phyloP scores from a whole-genome alignment of 1,284 basidiomycete species.

The Tilletia caries region DNA sequence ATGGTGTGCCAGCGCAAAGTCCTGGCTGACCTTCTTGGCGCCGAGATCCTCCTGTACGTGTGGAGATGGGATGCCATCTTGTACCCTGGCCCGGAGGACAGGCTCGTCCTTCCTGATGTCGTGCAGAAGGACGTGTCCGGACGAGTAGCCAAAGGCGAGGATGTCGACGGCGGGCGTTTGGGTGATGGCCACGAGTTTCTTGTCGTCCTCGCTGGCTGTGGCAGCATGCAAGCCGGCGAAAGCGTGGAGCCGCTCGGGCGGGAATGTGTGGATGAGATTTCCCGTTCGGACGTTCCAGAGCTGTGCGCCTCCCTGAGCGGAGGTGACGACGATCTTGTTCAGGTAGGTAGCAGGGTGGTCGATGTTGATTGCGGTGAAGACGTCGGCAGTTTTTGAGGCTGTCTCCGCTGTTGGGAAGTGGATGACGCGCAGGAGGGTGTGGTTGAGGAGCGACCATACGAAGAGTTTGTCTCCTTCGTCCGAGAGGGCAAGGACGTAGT shows the following conservation, averaged over 20 bases:
- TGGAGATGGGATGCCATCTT: conserved; percentile 58
- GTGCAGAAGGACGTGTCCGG: conserved; percentile 81
- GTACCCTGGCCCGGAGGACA: conserved; percentile 53
- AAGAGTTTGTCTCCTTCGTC: conserved; percentile 11
- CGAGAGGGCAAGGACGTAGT: conserved; percentile 1
- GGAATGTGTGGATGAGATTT: conserved; percentile 58
- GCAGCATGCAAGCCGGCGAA: background rate
- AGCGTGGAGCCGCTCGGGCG: background rate
- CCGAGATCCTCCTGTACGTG: conserved; percentile 61
- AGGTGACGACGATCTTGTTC: conserved; percentile 88
- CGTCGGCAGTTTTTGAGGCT: background rate
- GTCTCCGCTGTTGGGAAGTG: conserved; percentile 19
- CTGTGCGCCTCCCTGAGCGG: conserved; percentile 75
- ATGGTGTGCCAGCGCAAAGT: conserved; percentile 55
- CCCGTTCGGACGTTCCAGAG: conserved; percentile 82
- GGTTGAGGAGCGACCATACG: conserved; percentile 13
- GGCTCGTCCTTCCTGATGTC: conserved; percentile 86
- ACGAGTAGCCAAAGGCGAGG: conserved; percentile 81
- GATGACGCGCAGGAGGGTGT: conserved; percentile 27
- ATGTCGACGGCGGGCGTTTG: conserved; percentile 97
- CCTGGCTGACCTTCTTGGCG: conserved; percentile 8
- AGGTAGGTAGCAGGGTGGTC: conserved; percentile 94
- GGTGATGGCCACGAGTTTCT: conserved; percentile 57
- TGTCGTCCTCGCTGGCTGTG: background rate
- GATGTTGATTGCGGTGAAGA: conserved; percentile 75